Evolutionary conservation across 768 basidiomycete species (phyloP).

Genomic region (Krasilnikovozyma curviuscula): DNA sequence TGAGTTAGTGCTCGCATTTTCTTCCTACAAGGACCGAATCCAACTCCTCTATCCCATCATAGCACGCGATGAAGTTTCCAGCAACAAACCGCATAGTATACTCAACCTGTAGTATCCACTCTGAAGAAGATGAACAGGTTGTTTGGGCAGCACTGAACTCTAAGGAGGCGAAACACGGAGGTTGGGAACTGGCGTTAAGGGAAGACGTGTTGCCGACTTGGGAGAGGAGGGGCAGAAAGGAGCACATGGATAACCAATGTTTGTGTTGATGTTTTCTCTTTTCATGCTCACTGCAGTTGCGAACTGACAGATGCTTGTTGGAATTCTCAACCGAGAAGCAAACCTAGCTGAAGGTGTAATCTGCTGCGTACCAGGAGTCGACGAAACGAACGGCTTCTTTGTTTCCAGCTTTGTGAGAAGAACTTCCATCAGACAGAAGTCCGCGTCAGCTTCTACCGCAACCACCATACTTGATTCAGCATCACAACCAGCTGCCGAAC

Average conservation of each 20-base stretch:
- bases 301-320: conserved; percentile 15
- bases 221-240: conserved; percentile 55
- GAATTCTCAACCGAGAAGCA: conserved; percentile 33
- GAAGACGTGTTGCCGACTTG: conserved; percentile 57
- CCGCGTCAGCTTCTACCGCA: too few species aligned
- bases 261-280: conserved; percentile 9
- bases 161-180: conserved; percentile 41
- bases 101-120: conserved; percentile 90
- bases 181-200: conserved; percentile 50
- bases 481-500: too few species aligned
- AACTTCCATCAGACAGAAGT: too few species aligned
- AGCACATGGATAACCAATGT: conserved; percentile 44
- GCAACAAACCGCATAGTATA: conserved; percentile 66
- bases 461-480: too few species aligned
- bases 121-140: conserved; percentile 81
- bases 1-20: neutral
- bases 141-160: conserved; percentile 53
- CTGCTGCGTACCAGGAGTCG: conserved; percentile 34
- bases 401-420: neutral
- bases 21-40: neutral
- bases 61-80: conserved; percentile 87
- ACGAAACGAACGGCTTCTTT: conserved; percentile 40
- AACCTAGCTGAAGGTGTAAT: conserved; percentile 34
- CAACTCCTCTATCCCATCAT: conserved; percentile 13
- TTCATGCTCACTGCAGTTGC: neutral